phyloP scores from a whole-genome alignment of 2,329 filamentous ascomycete species.

The Stagonosporopsis cucurbitacearum region DNA sequence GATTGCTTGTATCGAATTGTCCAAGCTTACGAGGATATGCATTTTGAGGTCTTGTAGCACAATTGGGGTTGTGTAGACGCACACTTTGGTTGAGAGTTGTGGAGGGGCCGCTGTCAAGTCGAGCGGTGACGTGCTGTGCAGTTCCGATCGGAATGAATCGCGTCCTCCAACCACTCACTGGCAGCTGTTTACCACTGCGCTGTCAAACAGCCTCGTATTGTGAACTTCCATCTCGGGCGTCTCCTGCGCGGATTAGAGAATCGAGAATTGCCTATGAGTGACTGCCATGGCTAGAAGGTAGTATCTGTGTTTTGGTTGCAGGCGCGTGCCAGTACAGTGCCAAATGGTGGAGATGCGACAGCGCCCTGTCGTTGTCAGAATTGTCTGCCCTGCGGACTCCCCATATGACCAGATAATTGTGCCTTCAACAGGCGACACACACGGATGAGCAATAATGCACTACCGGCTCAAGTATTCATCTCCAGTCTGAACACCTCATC shows the following conservation, averaged over 20 bases:
- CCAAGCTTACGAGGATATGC: slow-evolving; percentile 47
- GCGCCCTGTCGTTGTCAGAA: background rate
- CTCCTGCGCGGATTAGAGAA: background rate
- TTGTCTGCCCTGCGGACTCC: background rate
- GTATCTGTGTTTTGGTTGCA: slow-evolving; percentile 3
- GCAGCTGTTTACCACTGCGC: background rate
- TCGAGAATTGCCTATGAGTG: background rate
- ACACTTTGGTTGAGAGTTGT: slow-evolving; percentile 12
- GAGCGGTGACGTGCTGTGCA: slow-evolving; percentile 21
- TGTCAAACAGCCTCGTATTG: background rate
- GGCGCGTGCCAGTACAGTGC: background rate
- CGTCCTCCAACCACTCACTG: background rate
- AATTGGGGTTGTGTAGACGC: slow-evolving; percentile 11
- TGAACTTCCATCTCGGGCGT: background rate
- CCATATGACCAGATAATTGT: background rate
- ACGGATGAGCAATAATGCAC: background rate
- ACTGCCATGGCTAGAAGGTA: background rate
- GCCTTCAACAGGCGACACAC: background rate
- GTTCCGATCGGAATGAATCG: slow-evolving; percentile 24
- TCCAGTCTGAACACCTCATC: slow-evolving; percentile 7
- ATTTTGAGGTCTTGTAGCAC: slow-evolving; percentile 28
- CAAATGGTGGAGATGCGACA: background rate
- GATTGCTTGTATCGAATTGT: background rate
- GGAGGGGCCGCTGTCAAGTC: slow-evolving; percentile 25
- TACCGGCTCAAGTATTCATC: slow-evolving; percentile 2